Evolutionary conservation across 805 yeast genomes (phyloP), one percentile per base, ranked within the genome.

Genomic region (Pichia kluyveri): DNA sequence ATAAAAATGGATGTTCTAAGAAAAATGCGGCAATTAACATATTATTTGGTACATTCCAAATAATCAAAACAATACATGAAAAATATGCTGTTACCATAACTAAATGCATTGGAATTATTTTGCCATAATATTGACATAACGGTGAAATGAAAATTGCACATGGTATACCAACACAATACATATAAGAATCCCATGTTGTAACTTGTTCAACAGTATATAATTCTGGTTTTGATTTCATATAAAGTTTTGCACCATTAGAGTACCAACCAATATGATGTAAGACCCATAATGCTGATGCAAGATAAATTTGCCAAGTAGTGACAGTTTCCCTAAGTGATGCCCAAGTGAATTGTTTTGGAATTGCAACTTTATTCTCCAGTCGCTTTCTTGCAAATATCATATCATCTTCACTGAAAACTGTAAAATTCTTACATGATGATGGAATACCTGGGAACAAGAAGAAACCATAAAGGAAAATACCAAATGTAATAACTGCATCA

Each of bases 11-110:
- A 57, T 79, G 80, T 19, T 76, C 78, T 43, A 75, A 68, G 56
- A 79, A 68, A 60, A 76, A 80, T 0, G 80, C 86, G 66, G 72
- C 78, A 84, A 85, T 79, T 61, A 80, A 79, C n/a, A 83, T 79
- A 15, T 67, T 49, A 40, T 68, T 67, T 0, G 80, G 70, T 28
- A 80, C 77, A 52, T 79, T 61, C 86, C 86, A 80, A 41, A 72
- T 72, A 6, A 80, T 79, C 53, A 80, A 63, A 26, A 80, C 66
- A 0, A 69, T 68, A 57, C 79, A 82, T 0, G 85, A 73, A 19
- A 74, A 61, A 8, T 71, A 52, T 44, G 79, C 72, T 4, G 82
- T 79, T 38, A 70, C 73, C 73, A 78, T 79, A 50, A 86, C 65
- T 34, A 75, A 69, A 19, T 75, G 68, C 5, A 74, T 78, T 69